Conservation (phyloP, 345 rosid genomes). For the Rhodamnia rubescens region DNA sequence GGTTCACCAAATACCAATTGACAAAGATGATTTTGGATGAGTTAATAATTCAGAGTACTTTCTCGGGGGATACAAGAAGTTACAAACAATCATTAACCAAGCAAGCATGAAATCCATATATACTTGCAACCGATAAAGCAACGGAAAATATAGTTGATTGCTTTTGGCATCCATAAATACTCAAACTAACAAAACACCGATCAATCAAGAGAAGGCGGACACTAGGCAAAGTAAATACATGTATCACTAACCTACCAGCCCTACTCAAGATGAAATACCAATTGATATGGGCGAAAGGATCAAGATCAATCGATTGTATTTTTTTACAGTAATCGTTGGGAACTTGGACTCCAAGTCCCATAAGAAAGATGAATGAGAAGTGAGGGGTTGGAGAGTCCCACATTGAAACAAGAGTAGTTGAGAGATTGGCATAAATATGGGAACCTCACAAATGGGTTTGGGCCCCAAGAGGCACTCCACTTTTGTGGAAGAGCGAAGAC, state of each 20-base stretch:
- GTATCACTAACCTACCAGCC: slow-evolving; percentile 62
- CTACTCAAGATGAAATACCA: slow-evolving; percentile 89
- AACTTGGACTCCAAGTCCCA: too few species aligned
- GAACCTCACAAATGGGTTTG: too few species aligned
- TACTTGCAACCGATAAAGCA: not conserved
- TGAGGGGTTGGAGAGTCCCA: too few species aligned
- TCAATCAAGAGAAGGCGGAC: not conserved
- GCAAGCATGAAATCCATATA: not conserved
- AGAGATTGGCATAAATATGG: too few species aligned
- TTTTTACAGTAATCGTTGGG: too few species aligned
- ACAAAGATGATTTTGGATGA: not conserved
- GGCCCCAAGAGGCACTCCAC: too few species aligned
- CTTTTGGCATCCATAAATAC: not conserved
- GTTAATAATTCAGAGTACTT: not conserved
- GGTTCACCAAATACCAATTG: not conserved
- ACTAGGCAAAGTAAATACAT: not conserved
- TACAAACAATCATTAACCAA: not conserved
- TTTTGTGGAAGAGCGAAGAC: too few species aligned
- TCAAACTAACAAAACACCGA: not conserved
- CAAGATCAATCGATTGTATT: slow-evolving; percentile 67
- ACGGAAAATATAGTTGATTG: not conserved
- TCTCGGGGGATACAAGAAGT: not conserved
- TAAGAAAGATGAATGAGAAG: too few species aligned
- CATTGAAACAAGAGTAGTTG: too few species aligned
- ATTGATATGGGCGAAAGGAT: slow-evolving; percentile 69